Conservation (phyloP, 306 rosid genomes). For the Lathyrus tuberosus region DNA sequence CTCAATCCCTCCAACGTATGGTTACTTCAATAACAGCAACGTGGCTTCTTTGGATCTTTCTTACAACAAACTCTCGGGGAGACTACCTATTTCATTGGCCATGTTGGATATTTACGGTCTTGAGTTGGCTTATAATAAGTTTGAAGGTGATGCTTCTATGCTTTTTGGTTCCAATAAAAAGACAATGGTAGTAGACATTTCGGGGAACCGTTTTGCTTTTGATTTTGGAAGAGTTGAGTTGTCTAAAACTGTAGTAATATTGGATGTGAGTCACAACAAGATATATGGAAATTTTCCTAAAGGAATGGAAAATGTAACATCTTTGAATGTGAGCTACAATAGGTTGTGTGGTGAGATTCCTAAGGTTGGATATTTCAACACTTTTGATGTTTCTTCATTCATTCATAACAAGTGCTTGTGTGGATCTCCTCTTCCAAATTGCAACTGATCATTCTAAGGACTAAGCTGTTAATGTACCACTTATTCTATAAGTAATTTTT, state of each 20-base stretch:
- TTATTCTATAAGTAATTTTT: too few species aligned
- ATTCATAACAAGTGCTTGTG: slow-evolving; percentile 60
- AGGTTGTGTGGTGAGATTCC: slow-evolving; percentile 62
- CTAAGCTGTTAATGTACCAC: too few species aligned
- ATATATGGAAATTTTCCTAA: slow-evolving; percentile 48
- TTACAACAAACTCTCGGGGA: slow-evolving; percentile 53
- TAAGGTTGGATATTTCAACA: slow-evolving; percentile 45
- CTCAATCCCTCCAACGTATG: slow-evolving; percentile 44
- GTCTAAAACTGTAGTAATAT: slow-evolving; percentile 2
- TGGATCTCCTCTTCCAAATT: slow-evolving; percentile 45
- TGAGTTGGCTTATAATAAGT: slow-evolving; percentile 54
- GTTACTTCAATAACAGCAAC: not conserved
- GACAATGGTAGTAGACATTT: slow-evolving; percentile 31
- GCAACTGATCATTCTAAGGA: too few species aligned
- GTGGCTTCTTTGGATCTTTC: slow-evolving; percentile 36
- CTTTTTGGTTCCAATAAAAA: slow-evolving; percentile 49
- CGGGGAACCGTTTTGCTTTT: slow-evolving; percentile 51
- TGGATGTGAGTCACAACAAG: slow-evolving; percentile 56
- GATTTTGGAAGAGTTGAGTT: slow-evolving; percentile 43
- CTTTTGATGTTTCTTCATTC: not conserved
- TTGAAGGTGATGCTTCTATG: slow-evolving; percentile 57
- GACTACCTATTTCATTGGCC: slow-evolving; percentile 48
- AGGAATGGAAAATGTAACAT: slow-evolving; percentile 37
- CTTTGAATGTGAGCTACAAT: slow-evolving; percentile 59
- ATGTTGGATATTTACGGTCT: not conserved